Evolutionary conservation across 2,329 filamentous ascomycete species (phyloP), one percentile per base, ranked within the genome.

Genomic region (Botrytis galanthina): DNA sequence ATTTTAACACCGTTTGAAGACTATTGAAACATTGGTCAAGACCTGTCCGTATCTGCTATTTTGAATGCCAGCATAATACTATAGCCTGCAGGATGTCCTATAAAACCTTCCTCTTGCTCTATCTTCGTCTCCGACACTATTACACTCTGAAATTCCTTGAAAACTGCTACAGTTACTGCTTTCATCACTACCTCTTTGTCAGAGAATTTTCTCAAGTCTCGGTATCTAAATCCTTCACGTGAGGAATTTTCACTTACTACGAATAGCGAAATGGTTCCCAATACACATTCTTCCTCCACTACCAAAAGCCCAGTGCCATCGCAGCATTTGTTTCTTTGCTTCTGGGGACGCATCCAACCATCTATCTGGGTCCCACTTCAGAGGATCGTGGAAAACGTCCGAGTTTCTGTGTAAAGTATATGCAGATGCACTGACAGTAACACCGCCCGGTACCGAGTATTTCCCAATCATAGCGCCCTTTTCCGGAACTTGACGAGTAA

Each of bases 281-380:
- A 93, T 83, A 75, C 91, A 93, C 80, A 90, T 90, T 32, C 90
- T 84, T 0, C 89, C 87, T 0, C 91, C 91, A 20, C 87, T 90
- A 0, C 90, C 88, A 79, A 92, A 93, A 0, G 89, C 89, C 83
- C 89, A 88, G 75, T 90, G 91, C 20, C 87, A 87, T 9, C 85
- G 84, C 59, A 86, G 84, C 79, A 85, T 84, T 42, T 82, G 81
- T 57, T 75, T 82, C 35, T 54, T 81, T 54, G 78, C 76, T 63
- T 83, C 80, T 20, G 75, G 77, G 2, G 66, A 80, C 5, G 82
- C 80, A 16, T 82, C 83, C 2, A 88, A 79, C 86, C 86, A 88
- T 60, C 86, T 70, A 44, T 74, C 61, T 29, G 70, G 72, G 9
- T n/a, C 81, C 84, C 87, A 90, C 20, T 73, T 79, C 48, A 85